phyloP scores from a whole-genome alignment of 1,284 basidiomycete genomes.

The Porphyrellus sp. region DNA sequence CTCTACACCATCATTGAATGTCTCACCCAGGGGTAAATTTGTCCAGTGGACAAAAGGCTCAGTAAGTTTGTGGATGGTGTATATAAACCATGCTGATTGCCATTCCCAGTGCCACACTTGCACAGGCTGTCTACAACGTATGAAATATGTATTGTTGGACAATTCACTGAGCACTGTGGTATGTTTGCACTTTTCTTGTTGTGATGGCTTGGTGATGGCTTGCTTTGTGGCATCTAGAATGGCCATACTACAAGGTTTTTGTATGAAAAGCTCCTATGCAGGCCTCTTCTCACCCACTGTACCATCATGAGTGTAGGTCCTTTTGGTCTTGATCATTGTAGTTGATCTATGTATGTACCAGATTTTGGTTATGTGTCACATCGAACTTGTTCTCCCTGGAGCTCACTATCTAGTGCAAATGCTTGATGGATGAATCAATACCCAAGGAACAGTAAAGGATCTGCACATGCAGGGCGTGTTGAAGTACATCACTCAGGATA shows the following conservation, averaged over 20 bases:
- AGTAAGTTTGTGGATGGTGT: conserved; percentile 28
- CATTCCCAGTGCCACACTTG: conserved; percentile 47
- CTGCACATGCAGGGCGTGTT: conserved; percentile 47
- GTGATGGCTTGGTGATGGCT: not conserved
- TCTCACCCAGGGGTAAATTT: conserved; percentile 40
- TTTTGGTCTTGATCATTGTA: not conserved
- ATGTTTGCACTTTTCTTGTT: not conserved
- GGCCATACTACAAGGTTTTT: conserved; percentile 59
- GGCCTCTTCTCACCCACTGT: conserved; percentile 52
- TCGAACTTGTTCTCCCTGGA: conserved; percentile 57
- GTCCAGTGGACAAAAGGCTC: conserved; percentile 53
- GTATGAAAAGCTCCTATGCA: conserved; percentile 51
- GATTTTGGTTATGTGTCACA: conserved; percentile 64
- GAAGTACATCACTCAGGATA: conserved; percentile 43
- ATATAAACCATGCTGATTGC: conserved; percentile 1
- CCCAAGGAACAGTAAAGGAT: conserved; percentile 52
- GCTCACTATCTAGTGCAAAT: conserved; percentile 58
- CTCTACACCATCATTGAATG: not conserved
- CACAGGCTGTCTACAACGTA: conserved; percentile 51
- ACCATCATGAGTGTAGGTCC: conserved; percentile 47
- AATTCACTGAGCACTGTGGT: conserved; percentile 60
- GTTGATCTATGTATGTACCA: conserved; percentile 23
- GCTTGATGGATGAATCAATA: conserved; percentile 59
- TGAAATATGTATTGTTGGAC: conserved; percentile 53
- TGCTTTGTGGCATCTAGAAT: conserved; percentile 40